phyloP scores from a whole-genome alignment of 768 basidiomycete genomes.

The Pleurotus platypus region DNA sequence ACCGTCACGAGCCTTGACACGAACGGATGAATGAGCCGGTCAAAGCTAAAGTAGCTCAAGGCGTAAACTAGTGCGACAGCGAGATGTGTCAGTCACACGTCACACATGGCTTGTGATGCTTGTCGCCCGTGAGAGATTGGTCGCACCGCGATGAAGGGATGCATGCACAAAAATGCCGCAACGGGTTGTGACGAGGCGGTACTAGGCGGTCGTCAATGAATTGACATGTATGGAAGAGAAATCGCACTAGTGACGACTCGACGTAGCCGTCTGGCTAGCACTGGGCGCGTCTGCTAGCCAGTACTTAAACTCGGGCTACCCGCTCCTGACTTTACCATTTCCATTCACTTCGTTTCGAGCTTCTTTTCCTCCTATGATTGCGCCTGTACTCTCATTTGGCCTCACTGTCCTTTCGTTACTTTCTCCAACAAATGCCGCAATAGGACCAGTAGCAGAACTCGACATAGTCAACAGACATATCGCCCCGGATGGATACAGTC shows the following conservation, averaged over 20 bases:
- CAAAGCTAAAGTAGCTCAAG: too few relatives aligned
- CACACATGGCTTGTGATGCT: too few relatives aligned
- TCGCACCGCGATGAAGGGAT: not conserved
- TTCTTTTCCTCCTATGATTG: conserved; percentile 7
- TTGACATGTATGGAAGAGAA: not conserved
- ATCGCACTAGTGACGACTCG: not conserved
- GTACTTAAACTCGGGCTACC: conserved; percentile 7
- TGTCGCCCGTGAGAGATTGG: too few relatives aligned
- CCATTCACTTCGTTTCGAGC: conserved; percentile 4
- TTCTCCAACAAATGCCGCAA: conserved; percentile 3
- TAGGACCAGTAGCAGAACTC: conserved; percentile 8
- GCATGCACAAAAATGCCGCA: not conserved
- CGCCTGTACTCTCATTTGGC: conserved; percentile 5
- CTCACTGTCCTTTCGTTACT: conserved; percentile 7
- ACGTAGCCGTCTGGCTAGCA: not conserved
- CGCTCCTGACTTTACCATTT: conserved; percentile 7
- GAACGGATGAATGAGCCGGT: too few relatives aligned
- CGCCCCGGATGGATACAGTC: conserved; percentile 9
- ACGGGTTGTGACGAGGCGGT: not conserved
- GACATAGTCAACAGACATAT: conserved; percentile 8
- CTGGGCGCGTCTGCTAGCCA: not conserved
- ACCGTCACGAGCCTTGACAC: too few relatives aligned
- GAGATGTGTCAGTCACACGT: too few relatives aligned
- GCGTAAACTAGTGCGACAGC: too few relatives aligned
- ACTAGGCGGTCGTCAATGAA: not conserved